Percentiles rank a stretch among this genome's conserved stretches.
Conservation (phyloP, 2,329 filamentous ascomycete species). For the Nothopassalora personata region DNA sequence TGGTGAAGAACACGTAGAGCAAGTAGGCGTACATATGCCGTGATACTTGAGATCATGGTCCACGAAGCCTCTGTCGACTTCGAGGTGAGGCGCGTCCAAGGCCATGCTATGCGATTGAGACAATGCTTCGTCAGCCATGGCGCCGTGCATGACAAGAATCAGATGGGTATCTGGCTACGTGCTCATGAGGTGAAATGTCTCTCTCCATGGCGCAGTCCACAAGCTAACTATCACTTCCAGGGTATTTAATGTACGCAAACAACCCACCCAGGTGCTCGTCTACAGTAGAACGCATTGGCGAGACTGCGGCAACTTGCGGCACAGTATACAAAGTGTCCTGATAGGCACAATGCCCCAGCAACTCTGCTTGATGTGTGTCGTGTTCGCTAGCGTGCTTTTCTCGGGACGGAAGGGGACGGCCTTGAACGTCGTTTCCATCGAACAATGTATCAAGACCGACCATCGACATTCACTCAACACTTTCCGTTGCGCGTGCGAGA, state of each 20-base stretch:
- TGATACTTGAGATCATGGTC: conserved; percentile 3
- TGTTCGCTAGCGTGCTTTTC: background rate
- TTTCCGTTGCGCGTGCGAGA: background rate
- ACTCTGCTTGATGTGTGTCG: background rate
- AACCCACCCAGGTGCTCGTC: too few species aligned
- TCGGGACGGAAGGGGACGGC: background rate
- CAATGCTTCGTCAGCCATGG: too few species aligned
- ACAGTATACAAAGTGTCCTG: background rate
- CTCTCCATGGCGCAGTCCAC: too few species aligned
- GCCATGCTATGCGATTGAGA: too few species aligned
- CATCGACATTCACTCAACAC: background rate
- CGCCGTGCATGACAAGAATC: too few species aligned
- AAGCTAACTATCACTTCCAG: too few species aligned
- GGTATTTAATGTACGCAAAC: too few species aligned
- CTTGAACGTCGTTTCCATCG: background rate
- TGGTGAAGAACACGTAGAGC: background rate
- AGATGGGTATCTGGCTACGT: too few species aligned
- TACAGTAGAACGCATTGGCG: too few species aligned
- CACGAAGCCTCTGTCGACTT: background rate
- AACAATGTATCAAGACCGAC: background rate
- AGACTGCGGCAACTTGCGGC: background rate
- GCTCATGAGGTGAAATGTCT: background rate
- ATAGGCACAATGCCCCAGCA: background rate
- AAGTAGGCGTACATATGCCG: background rate
- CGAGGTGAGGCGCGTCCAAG: background rate